Evolutionary conservation across 1,284 basidiomycete species (phyloP), one percentile per base, ranked within the genome.

Genomic region (Cutaneotrichosporon sp.): DNA sequence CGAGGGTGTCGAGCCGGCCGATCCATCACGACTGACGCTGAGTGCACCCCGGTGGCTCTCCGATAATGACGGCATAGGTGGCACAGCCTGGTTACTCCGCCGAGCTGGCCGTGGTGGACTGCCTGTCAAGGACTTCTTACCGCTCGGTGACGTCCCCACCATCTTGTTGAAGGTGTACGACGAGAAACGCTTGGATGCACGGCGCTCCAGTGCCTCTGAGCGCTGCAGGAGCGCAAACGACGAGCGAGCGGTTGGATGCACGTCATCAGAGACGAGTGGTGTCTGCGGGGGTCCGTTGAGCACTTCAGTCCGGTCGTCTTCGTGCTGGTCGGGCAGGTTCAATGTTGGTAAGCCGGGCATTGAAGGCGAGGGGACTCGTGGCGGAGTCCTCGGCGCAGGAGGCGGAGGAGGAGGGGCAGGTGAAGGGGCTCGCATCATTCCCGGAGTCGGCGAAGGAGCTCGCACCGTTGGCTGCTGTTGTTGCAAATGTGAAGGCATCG

Each of bases 131-230:
- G 33, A 37, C 43, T 64, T 61, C 46, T 64, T 66, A 19, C 59
- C 61, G 70, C 77, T 41, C 5, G 54, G 52, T 4, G 66, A 65
- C 4, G 64, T 64, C 16, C 84, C 82, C 0, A 72, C 86, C 84
- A 98, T 94, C 76, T 94, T 96, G 61, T 88, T 87, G 66, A 97
- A 89, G 48, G 92, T 90, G 71, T 96, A 98, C 1, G 88, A 88
- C 50, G 92, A 97, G 77, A 94, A 98, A 1, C 94, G 86, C 70
- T 97, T 97, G 24, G 90, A 93, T 4, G 94, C 94, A 35, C 94
- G 81, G 10, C 94, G 83, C 67, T 94, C 90, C 17, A 97, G 80
- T 1, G 86, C 83, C 61, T 96, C 92, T 38, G 84, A 84, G 60
- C 86, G 84, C 71, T 93, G 88, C 37, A 98, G 80, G 1, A 87